A percentile compares a stretch with the other conserved stretches of the same genome.
Conservation (phyloP, 176 grass and related monocot genomes). For the Tillandsia leiboldiana region DNA sequence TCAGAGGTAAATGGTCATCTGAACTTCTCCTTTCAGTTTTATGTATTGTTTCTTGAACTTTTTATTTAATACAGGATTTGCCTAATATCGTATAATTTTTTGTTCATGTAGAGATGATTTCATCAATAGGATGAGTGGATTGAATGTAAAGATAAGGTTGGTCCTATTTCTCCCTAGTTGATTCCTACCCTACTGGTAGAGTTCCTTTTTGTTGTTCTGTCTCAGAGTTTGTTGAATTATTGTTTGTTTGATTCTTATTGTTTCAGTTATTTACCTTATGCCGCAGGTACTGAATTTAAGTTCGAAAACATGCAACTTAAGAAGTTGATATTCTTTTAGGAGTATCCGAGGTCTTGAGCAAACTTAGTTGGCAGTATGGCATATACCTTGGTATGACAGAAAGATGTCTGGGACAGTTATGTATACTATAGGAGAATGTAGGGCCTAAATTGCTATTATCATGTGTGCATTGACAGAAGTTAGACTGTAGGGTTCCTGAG, state of each 20-base stretch:
- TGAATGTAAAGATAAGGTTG: slow-evolving; percentile 79
- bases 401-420: too few species aligned
- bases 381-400: too few species aligned
- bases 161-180: not conserved
- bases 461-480: not conserved
- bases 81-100: not conserved
- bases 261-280: not conserved
- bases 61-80: not conserved
- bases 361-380: too few species aligned
- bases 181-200: too few species aligned
- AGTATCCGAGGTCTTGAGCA: not conserved
- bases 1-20: slow-evolving; percentile 20
- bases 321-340: not conserved
- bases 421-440: not conserved
- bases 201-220: too few species aligned
- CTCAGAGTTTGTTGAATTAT: too few species aligned
- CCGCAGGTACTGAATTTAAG: not conserved
- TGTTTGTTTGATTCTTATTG: too few species aligned
- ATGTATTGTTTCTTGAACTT: not conserved
- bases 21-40: not conserved
- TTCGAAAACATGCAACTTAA: not conserved
- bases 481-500: not conserved
- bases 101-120: slow-evolving; percentile 48
- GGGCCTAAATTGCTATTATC: not conserved
- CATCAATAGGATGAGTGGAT: slow-evolving; percentile 44